Percentiles rank a stretch among this genome's conserved stretches.
Evolutionary conservation across 2,329 filamentous ascomycete genomes (phyloP).

Genomic region (Alternaria incomplexa): DNA sequence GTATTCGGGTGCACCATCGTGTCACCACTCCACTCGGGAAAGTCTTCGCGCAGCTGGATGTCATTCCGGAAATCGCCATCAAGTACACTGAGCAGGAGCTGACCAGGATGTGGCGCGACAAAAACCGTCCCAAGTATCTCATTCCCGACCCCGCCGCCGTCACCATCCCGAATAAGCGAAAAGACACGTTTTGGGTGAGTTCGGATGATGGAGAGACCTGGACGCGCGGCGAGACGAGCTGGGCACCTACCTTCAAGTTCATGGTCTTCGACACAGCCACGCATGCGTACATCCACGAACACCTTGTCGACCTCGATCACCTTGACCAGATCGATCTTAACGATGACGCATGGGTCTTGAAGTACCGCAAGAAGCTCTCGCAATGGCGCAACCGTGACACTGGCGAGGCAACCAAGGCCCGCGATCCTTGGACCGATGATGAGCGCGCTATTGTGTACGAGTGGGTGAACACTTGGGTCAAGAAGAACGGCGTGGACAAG

Average conservation of each 20-base stretch:
- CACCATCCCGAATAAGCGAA: neutral
- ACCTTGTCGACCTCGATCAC: neutral
- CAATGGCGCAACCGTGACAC: neutral
- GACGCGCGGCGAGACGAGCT: neutral
- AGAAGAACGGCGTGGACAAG: neutral
- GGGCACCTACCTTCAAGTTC: neutral
- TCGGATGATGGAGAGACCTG: neutral
- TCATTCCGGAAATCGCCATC: neutral
- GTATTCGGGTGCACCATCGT: neutral
- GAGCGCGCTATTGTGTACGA: neutral
- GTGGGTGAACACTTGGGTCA: neutral
- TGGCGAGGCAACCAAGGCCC: neutral
- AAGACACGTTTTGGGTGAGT: neutral
- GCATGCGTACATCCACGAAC: neutral
- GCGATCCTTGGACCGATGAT: neutral
- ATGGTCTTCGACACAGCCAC: constrained; percentile 1
- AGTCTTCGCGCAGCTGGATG: neutral
- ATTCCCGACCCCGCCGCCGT: neutral
- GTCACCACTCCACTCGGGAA: neutral
- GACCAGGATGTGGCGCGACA: neutral
- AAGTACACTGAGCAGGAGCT: neutral
- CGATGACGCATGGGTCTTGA: neutral
- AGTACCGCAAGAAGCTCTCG: neutral
- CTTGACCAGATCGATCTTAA: neutral
- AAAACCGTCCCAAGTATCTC: neutral